Evolutionary conservation across 1,139 yeast genomes (phyloP), one percentile per base, ranked within the genome.

Genomic region (Saccharomyces hybrid): DNA sequence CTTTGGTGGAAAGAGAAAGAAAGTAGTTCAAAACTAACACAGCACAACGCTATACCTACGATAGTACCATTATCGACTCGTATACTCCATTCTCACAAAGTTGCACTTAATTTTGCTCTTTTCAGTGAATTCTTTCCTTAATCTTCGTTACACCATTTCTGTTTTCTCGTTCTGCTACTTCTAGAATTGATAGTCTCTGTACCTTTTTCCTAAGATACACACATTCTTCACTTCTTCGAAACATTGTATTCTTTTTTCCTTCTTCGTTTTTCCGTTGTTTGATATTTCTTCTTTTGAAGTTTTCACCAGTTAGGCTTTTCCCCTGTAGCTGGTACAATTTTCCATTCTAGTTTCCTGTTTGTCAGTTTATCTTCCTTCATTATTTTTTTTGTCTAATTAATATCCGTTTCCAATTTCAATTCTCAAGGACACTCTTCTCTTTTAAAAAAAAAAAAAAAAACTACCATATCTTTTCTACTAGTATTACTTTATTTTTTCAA

Each of bases 181-280:
- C 44, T 9, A 38, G 44, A 38, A 38, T 13, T 16, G 44, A 38
- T 19, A 16, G 44, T 16, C 25, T 38, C 25, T 38, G 44, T 38
- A 38, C 8, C 44, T 16, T 38, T 38, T 3, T 7, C 16, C 9
- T 4, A 38, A 19, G 44, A 38, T 38, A 38, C 44, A 38, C 25
- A 38, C 11, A 38, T 13, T 4, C 44, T 19, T 38, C 44, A 38
- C 11, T 38, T 38, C 44, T 38, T 38, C 13, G 9, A 13, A 38
- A 38, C 44, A 38, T 38, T 38, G 44, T 38, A 38, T 38, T 38
- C 44, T 38, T 38, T 16, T 34, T 5, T 38, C 11, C 23, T 19
- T 38, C 44, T 38, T 38, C 44, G 44, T 38, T 38, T 38, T 38
- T 38, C 44, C 25, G 25, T 38, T 38, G 44, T 38, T 38, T 38